Percentiles rank a stretch among this genome's conserved stretches.
Evolutionary conservation across 768 basidiomycete species (phyloP).

Genomic region (Lactifluus piperatus): DNA sequence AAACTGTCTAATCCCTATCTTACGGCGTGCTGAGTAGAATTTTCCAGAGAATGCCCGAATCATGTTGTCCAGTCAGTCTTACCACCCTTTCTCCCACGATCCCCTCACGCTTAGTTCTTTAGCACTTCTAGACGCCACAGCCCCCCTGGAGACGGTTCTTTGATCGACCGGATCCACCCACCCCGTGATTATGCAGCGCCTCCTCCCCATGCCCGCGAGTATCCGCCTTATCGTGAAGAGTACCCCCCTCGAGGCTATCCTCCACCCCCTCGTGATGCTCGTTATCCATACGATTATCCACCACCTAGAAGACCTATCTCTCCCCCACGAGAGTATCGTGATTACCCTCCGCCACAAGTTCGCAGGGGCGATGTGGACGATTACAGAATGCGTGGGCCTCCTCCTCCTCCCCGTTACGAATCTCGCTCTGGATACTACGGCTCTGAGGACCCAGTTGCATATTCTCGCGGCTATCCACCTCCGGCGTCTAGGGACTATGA

Average conservation of each 20-base stretch:
- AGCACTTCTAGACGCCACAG: slow-evolving; percentile 30
- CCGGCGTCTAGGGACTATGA: slow-evolving; percentile 42
- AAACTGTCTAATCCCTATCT: not conserved
- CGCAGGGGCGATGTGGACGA: slow-evolving; percentile 62
- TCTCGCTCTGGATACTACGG: slow-evolving; percentile 37
- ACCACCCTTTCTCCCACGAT: not conserved
- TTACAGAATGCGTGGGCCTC: slow-evolving; percentile 47
- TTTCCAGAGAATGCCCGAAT: slow-evolving; percentile 63
- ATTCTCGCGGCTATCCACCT: slow-evolving; percentile 43
- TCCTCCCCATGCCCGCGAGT: slow-evolving; percentile 32
- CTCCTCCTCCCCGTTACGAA: slow-evolving; percentile 47
- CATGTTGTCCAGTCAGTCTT: slow-evolving; percentile 40
- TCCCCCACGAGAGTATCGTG: slow-evolving; percentile 59
- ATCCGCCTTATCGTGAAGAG: slow-evolving; percentile 45
- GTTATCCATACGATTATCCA: slow-evolving; percentile 50
- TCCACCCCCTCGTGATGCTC: slow-evolving; percentile 39
- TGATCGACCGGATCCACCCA: slow-evolving; percentile 50
- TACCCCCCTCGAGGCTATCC: slow-evolving; percentile 37
- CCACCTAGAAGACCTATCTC: slow-evolving; percentile 47
- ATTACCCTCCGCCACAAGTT: slow-evolving; percentile 44
- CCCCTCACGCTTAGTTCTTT: slow-evolving; percentile 29
- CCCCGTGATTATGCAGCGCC: slow-evolving; percentile 43
- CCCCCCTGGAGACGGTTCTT: slow-evolving; percentile 37
- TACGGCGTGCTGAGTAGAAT: slow-evolving; percentile 1
- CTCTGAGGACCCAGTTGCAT: slow-evolving; percentile 39